Conservation (phyloP, 805 yeast species). For the Cyberlindnera galapagoensis region DNA sequence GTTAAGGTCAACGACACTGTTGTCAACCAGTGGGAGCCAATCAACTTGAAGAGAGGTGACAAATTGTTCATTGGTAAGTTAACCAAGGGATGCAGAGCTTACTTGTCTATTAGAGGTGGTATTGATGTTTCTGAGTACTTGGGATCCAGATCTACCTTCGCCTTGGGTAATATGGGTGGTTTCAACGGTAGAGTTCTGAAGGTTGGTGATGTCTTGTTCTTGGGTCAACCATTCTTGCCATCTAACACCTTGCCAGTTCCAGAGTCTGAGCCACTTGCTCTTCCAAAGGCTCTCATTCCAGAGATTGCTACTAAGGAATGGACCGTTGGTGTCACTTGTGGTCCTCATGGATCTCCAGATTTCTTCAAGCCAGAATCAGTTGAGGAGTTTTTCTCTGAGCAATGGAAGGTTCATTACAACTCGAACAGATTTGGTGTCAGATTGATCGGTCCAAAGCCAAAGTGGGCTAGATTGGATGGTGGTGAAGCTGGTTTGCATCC, state of each 20-base stretch:
- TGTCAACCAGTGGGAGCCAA: conserved; percentile 65
- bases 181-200: conserved; percentile 88
- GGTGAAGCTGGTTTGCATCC: conserved; percentile 99
- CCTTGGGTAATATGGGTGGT: conserved; percentile 89
- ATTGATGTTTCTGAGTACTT: conserved; percentile 90
- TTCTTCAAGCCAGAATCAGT: conserved; percentile 76
- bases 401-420: conserved; percentile 95
- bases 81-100: conserved; percentile 78
- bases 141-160: conserved; percentile 96
- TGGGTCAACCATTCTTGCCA: conserved; percentile 69
- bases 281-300: conserved; percentile 42
- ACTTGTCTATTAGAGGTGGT: conserved; percentile 87
- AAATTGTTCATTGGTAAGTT: conserved; percentile 77
- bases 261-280: conserved; percentile 50
- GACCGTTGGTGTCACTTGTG: conserved; percentile 90
- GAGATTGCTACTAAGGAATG: conserved; percentile 38
- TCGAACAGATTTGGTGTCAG: conserved; percentile 96
- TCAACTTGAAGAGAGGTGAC: conserved; percentile 67
- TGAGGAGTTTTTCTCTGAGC: conserved; percentile 62
- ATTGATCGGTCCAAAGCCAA: conserved; percentile 90
- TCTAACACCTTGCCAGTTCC: conserved; percentile 72
- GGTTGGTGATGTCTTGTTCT: conserved; percentile 84
- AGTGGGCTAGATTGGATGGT: conserved; percentile 95
- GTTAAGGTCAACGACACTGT: conserved; percentile 58
- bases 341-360: conserved; percentile 98